Evolutionary conservation across 1,284 basidiomycete genomes (phyloP), one percentile per base, ranked within the genome.

Genomic region (Ganoderma sinense): DNA sequence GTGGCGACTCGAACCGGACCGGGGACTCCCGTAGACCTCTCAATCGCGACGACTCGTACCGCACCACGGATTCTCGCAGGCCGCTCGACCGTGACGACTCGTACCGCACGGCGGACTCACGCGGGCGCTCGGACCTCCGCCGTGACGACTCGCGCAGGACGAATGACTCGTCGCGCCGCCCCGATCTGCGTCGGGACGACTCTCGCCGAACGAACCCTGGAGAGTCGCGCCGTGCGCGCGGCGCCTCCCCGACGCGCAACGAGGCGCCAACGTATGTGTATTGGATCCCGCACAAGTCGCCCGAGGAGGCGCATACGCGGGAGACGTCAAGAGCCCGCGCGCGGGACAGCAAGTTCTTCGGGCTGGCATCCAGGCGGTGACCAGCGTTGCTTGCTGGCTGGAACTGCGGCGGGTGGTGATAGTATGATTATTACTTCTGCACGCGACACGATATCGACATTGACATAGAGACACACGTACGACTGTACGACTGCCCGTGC

Each of bases 311-410:
- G 68, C 80, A 81, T 70, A 74, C 75, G 65, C 74, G 73, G 66
- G 75, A 76, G 33, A 64, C 71, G 65, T 75, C 36, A 11, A 39
- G 76, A 58, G 72, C 70, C n/a, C 70, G 71, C 51, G 74, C 74
- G 31, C 70, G 69, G 67, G 74, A 74, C 55, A 84, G 83, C 72
- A 80, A 82, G 68, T 85, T 82, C 73, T 81, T 79, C 74, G 78
- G 84, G 69, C 82, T 80, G 62, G 84, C 85, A 77, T 83, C 85
- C 82, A 75, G 85, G 85, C 80, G 84, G 81, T 84, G 82, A 85
- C 70, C 63, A 69, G 72, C 41, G 29, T 13, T 53, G 48, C 48
- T 53, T 43, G 65, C 13, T 18, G 51, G n/a, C 20, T 33, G 26
- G 29, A 2, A 13, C n/a, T 51, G 29, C 36, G 45, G 31, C 64